Conservation (phyloP, 139 green algal species). For the Zygnema circumcarinatum region DNA sequence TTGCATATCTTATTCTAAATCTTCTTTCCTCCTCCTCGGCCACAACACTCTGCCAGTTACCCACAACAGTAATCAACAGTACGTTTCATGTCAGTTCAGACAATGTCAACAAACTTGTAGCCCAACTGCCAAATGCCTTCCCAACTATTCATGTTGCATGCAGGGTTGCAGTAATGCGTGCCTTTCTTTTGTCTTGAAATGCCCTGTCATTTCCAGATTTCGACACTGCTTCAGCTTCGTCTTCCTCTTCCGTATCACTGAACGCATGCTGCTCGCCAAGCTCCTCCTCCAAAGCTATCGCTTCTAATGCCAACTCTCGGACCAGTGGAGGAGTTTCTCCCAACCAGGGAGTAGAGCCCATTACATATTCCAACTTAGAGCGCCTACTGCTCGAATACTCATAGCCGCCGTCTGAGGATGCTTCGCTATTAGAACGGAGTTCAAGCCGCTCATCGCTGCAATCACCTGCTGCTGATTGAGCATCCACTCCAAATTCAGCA, state of each 20-base stretch:
- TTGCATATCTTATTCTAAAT: constrained; percentile 1
- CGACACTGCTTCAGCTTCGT: not conserved
- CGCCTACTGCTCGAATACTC: not conserved
- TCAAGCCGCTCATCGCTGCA: too few relatives aligned
- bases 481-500: too few relatives aligned
- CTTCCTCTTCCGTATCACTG: not conserved
- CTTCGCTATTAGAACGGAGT: too few relatives aligned
- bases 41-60: not conserved
- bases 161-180: not conserved
- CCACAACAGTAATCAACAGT: too few relatives aligned
- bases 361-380: not conserved
- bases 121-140: too few relatives aligned
- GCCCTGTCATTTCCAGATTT: not conserved
- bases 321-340: constrained; percentile 11
- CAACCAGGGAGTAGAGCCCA: constrained; percentile 5
- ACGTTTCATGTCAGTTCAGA: too few relatives aligned
- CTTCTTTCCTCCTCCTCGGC: not conserved
- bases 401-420: too few relatives aligned
- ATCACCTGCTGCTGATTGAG: too few relatives aligned
- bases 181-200: not conserved
- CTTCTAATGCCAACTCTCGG: not conserved
- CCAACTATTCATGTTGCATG: too few relatives aligned
- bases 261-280: not conserved
- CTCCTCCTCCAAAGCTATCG: not conserved
- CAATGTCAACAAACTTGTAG: too few relatives aligned